Base-by-base conservation (phyloP, 2,329 filamentous ascomycete species). In the Cladophialophora yegresii region DNA sequence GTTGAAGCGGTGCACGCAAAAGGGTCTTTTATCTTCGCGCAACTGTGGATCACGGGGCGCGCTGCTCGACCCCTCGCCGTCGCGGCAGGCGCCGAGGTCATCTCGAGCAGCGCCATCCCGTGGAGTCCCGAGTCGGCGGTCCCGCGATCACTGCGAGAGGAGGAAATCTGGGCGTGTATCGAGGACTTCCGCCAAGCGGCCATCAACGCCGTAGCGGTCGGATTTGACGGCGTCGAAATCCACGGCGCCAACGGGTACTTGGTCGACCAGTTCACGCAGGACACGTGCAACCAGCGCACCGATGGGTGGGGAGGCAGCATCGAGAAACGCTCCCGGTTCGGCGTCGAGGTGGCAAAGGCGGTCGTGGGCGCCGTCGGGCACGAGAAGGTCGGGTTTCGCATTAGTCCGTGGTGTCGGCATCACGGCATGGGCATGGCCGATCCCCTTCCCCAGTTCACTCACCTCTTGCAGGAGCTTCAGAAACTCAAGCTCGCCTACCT, bases 381-480 rank as follows among this genome's bases (percentile, higher is more conserved):
- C 0, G 76, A 82, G 1, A 77, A 76, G 5, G 70, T 81, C 1
- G 80, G 73, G 2, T 78, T 83, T 20, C 79, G 82, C 0, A 71
- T 85, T 16, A 80, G 78, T n/a, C 76, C 69, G 22, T 84, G 61
- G 64, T 74, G 71, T 57, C 66, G 67, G 2, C 77, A 77, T 69
- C 74, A 77, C 69, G 75, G 67, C 1, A 77, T 90, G 87, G 76
- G 77, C 33, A 88, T 89, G 85, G 68, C 74, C 0, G 80, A 90
- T 51, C 87, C 87, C 0, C 71, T 85, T 8, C 84, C 87, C 0
- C 87, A 90, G 66, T 91, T 89, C 71, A 77, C 77, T 0, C 79
- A 90, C 70, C 72, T 89, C 7, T 79, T 86, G 49, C 70, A 76
- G 33, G 79, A 82, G 49, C 76, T 86, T 10, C 82, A 80, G 59